These are phyloP conservation scores for Aurantiochytrium sp. DNA, from an alignment of 108 stramenopile species.

Conservation along the genomic window DNA sequence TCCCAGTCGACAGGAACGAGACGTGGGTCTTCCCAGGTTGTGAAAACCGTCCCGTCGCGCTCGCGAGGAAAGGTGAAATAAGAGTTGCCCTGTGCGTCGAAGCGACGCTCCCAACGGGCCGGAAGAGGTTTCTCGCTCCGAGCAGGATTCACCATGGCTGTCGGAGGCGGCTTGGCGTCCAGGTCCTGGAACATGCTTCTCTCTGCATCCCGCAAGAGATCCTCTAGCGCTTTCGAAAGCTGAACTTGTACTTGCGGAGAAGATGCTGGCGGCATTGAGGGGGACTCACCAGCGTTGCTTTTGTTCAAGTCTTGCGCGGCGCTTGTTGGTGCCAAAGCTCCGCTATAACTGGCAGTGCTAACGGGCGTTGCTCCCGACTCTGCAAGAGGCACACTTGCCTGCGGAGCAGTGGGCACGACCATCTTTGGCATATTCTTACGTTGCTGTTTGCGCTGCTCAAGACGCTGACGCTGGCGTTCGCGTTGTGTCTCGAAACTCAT, in stretches of 20 bases:
- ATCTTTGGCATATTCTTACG: background rate
- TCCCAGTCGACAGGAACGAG: background rate
- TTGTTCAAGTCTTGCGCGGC: background rate
- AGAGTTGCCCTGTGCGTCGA: background rate
- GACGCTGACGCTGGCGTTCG: background rate
- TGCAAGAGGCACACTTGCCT: too few species aligned
- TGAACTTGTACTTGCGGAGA: too few species aligned
- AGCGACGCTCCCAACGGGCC: background rate
- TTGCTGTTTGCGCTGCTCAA: background rate
- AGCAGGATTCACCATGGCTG: background rate
- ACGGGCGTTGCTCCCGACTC: too few species aligned
- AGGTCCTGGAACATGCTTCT: background rate
- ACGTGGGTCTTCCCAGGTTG: background rate
- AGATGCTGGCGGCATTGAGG: too few species aligned
- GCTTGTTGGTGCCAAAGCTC: background rate
- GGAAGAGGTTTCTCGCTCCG: background rate
- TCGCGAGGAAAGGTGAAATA: background rate
- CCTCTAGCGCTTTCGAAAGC: background rate
- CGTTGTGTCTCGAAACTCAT: background rate
- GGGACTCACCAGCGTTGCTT: too few species aligned
- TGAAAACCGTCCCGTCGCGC: background rate
- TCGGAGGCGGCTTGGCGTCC: background rate
- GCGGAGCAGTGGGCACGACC: too few species aligned
- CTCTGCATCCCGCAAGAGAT: background rate
- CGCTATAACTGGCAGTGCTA: too few species aligned